A percentile compares a stretch with the other conserved stretches of the same genome.
Conservation (phyloP, 148 eudicot genomes). For the Rhododendron molle region DNA sequence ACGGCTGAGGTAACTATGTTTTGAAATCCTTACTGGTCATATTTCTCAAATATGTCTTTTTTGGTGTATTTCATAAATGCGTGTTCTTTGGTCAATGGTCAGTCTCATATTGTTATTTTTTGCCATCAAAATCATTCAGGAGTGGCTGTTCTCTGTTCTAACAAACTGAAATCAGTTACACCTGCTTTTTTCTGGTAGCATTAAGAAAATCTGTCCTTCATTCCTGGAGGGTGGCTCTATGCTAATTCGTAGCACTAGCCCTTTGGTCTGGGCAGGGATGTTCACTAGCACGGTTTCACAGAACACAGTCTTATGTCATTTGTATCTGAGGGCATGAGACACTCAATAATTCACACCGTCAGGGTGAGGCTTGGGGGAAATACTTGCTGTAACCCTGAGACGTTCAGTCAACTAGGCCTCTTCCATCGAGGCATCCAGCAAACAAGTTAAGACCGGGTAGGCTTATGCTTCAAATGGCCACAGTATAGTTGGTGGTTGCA, state of each 20-base stretch:
- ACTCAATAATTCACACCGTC: not conserved
- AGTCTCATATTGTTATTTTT: not conserved
- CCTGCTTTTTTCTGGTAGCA: not conserved
- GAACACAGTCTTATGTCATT: not conserved
- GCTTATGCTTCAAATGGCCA: not conserved
- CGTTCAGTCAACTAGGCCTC: not conserved
- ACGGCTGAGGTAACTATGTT: conserved; percentile 66
- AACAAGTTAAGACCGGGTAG: not conserved
- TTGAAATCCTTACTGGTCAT: not conserved
- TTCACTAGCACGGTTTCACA: not conserved
- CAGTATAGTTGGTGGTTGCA: not conserved
- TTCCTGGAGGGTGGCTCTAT: not conserved
- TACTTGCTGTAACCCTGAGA: not conserved
- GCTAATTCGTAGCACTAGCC: not conserved
- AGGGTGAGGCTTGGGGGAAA: not conserved
- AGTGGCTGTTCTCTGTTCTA: not conserved
- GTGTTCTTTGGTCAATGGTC: not conserved
- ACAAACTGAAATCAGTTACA: not conserved
- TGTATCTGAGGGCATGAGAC: not conserved
- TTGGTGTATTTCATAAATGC: not conserved
- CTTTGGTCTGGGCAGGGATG: not conserved
- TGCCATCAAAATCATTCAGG: not conserved
- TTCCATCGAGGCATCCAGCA: not conserved
- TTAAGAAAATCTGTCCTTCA: not conserved
- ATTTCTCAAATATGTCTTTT: not conserved